phyloP scores from a whole-genome alignment of 768 basidiomycete genomes.

The Obba rivulosa region DNA sequence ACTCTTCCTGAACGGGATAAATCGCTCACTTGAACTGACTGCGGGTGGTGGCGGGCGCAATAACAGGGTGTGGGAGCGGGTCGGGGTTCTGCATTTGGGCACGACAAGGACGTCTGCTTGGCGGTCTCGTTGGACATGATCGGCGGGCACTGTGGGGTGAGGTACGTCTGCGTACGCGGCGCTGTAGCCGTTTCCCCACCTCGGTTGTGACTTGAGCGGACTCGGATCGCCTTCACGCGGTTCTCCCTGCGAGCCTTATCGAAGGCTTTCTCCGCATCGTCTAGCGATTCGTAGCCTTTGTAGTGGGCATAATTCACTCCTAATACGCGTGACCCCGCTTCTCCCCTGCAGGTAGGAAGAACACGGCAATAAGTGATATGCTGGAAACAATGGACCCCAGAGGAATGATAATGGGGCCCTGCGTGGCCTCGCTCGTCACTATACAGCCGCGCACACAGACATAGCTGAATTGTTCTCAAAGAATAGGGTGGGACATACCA shows the following conservation, averaged over 20 bases:
- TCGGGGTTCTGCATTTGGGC: too few relatives aligned
- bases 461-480: too few relatives aligned
- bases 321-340: neutral
- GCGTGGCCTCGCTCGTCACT: neutral
- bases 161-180: neutral
- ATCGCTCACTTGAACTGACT: too few relatives aligned
- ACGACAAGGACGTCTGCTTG: neutral
- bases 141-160: neutral
- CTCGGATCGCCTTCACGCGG: neutral
- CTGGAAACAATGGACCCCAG: neutral
- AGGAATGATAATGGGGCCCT: neutral
- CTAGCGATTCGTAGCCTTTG: slow-evolving; percentile 4
- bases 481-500: slow-evolving; percentile 17
- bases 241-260: neutral
- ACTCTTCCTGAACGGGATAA: too few relatives aligned
- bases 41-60: too few relatives aligned
- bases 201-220: neutral
- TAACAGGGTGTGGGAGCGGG: too few relatives aligned
- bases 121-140: neutral
- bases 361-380: neutral
- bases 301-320: slow-evolving; percentile 1
- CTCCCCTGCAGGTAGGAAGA: slow-evolving; percentile 2
- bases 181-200: neutral
- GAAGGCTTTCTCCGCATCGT: slow-evolving; percentile 5
- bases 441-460: too few relatives aligned